These are phyloP conservation scores for Drechslerella stenobrocha DNA, from an alignment of 2,329 filamentous ascomycete species.

Conservation along the genomic window DNA sequence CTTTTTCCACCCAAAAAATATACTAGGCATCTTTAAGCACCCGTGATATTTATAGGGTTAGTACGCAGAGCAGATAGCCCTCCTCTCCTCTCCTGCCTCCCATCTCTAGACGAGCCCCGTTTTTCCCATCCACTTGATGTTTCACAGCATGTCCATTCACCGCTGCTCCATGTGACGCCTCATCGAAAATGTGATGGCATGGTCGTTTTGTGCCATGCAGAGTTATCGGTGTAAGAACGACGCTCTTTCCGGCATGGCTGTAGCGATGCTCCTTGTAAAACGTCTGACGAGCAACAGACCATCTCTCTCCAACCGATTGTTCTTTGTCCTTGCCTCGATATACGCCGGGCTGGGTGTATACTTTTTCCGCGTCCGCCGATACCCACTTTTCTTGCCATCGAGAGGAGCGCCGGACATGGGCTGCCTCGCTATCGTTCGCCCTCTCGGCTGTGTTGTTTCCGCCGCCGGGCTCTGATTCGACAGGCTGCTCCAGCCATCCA, in stretches of 20 bases:
- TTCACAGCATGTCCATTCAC: conserved; percentile 34
- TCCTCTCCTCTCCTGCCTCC: conserved; percentile 7
- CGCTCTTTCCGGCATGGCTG: neutral
- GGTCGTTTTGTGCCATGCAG: conserved; percentile 21
- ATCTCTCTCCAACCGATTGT: conserved; percentile 4
- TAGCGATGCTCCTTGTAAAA: conserved; percentile 25
- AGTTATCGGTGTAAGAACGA: conserved; percentile 26
- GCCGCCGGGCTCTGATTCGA: neutral
- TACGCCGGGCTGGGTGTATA: too few relatives aligned
- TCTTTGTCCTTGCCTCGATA: neutral
- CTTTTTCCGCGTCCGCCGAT: too few relatives aligned
- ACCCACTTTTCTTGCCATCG: too few relatives aligned
- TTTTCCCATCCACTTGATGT: conserved; percentile 34
- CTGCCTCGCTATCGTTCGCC: neutral
- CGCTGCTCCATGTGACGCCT: conserved; percentile 38
- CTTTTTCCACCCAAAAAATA: conserved; percentile 14
- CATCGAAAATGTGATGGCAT: conserved; percentile 10
- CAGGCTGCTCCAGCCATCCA: neutral
- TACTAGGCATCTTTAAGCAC: conserved; percentile 24
- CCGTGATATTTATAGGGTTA: conserved; percentile 46
- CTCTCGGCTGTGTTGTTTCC: conserved; percentile 2
- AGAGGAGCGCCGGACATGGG: conserved; percentile 35
- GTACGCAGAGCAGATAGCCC: conserved; percentile 13
- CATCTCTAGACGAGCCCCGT: too few relatives aligned
- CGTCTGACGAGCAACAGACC: conserved; percentile 19